Conservation (phyloP, 1,284 basidiomycete species). For the Takashimella tepidaria region DNA sequence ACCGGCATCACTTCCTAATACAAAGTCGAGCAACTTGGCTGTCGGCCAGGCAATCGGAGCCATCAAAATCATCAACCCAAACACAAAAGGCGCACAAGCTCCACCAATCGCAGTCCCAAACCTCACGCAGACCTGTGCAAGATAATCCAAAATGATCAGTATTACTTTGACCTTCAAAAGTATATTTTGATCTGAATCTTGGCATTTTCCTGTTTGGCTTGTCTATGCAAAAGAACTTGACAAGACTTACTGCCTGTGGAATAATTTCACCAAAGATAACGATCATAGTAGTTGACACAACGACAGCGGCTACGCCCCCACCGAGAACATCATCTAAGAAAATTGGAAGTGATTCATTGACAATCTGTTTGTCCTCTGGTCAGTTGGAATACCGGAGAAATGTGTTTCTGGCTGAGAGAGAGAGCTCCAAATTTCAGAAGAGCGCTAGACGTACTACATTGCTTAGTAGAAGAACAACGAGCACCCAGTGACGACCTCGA, state of each 20-base stretch:
- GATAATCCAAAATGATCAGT: too few relatives aligned
- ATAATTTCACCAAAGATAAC: conserved; percentile 74
- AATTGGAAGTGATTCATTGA: conserved; percentile 85
- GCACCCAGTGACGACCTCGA: conserved; percentile 87
- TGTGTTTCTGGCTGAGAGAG: too few relatives aligned
- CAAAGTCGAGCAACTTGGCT: conserved; percentile 74
- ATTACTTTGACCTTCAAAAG: too few relatives aligned
- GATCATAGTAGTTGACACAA: conserved; percentile 77
- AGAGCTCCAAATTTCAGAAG: too few relatives aligned
- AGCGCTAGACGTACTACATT: conserved; percentile 63
- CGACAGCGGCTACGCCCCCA: conserved; percentile 71
- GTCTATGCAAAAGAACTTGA: background rate
- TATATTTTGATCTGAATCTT: background rate
- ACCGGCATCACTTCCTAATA: conserved; percentile 65
- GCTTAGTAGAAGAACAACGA: conserved; percentile 76
- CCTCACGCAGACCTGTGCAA: conserved; percentile 83
- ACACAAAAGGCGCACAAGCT: conserved; percentile 75
- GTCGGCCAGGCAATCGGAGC: conserved; percentile 83
- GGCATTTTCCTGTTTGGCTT: background rate
- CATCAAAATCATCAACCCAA: conserved; percentile 61
- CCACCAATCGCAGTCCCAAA: conserved; percentile 89
- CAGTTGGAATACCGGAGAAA: too few relatives aligned
- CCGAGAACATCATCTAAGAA: conserved; percentile 83
- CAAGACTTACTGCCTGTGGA: conserved; percentile 54
- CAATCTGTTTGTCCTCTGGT: too few relatives aligned